These are phyloP conservation scores for Globisporangium yorkense DNA, from an alignment of 352 stramenopile genomes.

Conservation along the genomic window DNA sequence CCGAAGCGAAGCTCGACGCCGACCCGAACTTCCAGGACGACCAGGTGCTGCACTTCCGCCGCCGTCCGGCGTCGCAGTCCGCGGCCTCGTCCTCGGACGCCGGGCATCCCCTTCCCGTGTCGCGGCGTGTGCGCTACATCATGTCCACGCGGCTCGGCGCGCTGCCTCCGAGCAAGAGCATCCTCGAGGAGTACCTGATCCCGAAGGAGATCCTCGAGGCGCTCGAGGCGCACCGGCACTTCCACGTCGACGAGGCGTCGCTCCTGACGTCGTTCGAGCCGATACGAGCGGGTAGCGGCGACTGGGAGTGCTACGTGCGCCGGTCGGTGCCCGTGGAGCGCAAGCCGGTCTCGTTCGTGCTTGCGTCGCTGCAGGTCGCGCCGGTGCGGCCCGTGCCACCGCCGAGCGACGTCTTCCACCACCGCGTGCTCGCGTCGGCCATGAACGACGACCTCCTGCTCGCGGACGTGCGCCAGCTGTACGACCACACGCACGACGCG, in stretches of 20 bases:
- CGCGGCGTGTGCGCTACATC: constrained; percentile 61
- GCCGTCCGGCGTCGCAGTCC: constrained; percentile 30
- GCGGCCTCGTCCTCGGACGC: constrained; percentile 41
- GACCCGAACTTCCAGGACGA: constrained; percentile 14
- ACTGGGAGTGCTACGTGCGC: constrained; percentile 60
- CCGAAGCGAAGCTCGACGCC: constrained; percentile 14
- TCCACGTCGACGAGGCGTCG: constrained; percentile 53
- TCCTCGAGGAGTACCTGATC: constrained; percentile 69
- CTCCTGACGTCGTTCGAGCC: constrained; percentile 56
- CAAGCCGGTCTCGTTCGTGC: constrained; percentile 61
- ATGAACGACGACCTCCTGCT: constrained; percentile 52
- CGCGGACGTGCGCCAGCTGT: constrained; percentile 58
- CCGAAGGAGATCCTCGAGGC: constrained; percentile 62
- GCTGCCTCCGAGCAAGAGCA: constrained; percentile 50
- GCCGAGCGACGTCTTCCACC: constrained; percentile 61
- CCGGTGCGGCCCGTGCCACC: constrained; percentile 38
- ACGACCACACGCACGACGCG: constrained; percentile 54
- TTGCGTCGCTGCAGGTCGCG: constrained; percentile 47
- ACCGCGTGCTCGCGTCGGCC: constrained; percentile 35
- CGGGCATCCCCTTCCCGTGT: constrained; percentile 17
- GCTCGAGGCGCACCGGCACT: constrained; percentile 55
- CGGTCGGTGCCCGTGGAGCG: constrained; percentile 56
- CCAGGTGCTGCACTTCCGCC: constrained; percentile 51
- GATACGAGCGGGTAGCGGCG: constrained; percentile 13
- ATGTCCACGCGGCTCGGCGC: constrained; percentile 51